Percentiles rank a stretch among this genome's conserved stretches.
Conservation (phyloP, 2,329 filamentous ascomycete genomes). For the Metarhizium robertsii region DNA sequence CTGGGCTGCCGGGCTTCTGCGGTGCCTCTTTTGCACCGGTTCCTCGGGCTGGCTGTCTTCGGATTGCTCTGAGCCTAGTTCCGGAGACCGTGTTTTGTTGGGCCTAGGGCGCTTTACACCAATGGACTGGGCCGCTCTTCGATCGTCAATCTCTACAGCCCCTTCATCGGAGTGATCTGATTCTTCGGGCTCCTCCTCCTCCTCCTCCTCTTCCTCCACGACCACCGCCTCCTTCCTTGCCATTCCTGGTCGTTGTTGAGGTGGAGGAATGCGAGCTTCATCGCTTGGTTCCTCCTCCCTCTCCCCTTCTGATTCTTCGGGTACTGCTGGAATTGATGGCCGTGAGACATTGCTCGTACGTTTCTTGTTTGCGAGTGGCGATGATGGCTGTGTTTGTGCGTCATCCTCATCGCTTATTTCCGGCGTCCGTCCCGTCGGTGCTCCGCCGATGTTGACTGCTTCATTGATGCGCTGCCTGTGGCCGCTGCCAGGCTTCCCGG, state of each 20-base stretch:
- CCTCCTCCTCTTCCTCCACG: slow-evolving; percentile 9
- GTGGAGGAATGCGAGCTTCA: not conserved
- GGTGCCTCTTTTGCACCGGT: not conserved
- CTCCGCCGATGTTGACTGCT: not conserved
- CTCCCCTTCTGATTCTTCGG: slow-evolving; percentile 9
- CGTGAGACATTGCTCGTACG: slow-evolving; percentile 21
- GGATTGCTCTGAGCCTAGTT: slow-evolving; percentile 26
- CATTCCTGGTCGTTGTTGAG: not conserved
- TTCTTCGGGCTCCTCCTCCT: slow-evolving; percentile 6
- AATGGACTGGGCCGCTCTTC: slow-evolving; percentile 32
- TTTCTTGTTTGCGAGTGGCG: slow-evolving; percentile 34
- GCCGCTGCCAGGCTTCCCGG: not conserved
- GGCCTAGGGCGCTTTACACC: slow-evolving; percentile 33
- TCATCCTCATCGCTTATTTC: not conserved
- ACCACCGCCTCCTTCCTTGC: slow-evolving; percentile 6
- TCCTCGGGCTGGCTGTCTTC: slow-evolving; percentile 16
- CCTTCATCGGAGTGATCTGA: slow-evolving; percentile 18
- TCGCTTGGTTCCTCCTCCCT: slow-evolving; percentile 17
- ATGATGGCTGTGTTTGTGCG: slow-evolving; percentile 20
- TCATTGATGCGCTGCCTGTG: not conserved
- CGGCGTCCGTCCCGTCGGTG: not conserved
- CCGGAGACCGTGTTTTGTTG: slow-evolving; percentile 30
- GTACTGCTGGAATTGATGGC: not conserved
- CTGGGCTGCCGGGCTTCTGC: slow-evolving; percentile 32
- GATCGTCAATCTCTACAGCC: slow-evolving; percentile 34